Evolutionary conservation across 306 rosid genomes (phyloP), one percentile per base, ranked within the genome.

Genomic region (Hippophae gyantsensis): DNA sequence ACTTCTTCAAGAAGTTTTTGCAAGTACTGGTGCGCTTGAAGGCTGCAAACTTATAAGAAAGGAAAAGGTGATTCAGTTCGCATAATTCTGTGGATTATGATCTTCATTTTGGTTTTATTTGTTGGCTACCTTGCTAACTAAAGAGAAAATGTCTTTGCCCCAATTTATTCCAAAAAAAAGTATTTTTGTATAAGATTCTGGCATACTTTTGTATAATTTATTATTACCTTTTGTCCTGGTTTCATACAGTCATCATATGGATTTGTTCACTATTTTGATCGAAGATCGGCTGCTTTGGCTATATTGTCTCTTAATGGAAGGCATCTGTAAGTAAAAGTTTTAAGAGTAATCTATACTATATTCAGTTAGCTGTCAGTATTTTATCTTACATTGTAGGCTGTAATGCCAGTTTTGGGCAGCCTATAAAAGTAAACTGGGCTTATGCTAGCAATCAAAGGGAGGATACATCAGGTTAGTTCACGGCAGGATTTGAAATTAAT

Each of bases 401-500:
- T 32, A 32, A 32, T 32, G 38, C 38, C 86, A 88, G 96, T 72
- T 88, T 80, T 58, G 96, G 96, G 61, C 94, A 74, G 76, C 75
- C 89, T 56, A 80, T 88, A 48, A 88, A 88, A 70, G 96, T 88
- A 72, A 88, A 88, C 67, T 88, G 96, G 96, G 96, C 96, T 23
- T 88, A 84, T 82, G 84, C 94, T 56, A 85, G 92, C 70, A 85
- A 83, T 70, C 94, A 84, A 78, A 88, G 94, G 77, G 94, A 84
- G 71, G 96, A 88, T 63, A 88, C 93, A 3, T 78, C 96, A 82
- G 96, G 96, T 88, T 66, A 54, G 66, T 55, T 46, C 57, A 60
- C 67, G 41, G 52, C 49, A 64, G 57, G 13, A 63, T 61, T 43
- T 10, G 11, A 51, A 13, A 42, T 49, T 5, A 32, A 23, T 52